Conservation (phyloP, 805 yeast species). For the Teunomyces cretensis region DNA sequence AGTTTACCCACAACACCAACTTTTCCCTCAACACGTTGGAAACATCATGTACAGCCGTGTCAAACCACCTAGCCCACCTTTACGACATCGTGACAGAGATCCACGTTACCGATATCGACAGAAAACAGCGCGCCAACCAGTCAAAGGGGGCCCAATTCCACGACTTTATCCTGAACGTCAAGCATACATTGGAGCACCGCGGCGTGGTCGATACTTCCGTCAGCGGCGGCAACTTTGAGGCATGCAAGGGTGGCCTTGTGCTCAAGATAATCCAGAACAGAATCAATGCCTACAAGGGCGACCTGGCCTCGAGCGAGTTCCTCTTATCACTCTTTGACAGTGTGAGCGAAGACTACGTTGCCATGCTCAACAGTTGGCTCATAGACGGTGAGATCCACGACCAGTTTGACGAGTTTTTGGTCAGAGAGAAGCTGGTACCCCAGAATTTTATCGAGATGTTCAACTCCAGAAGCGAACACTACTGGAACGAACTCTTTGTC, state of each 20-base stretch:
- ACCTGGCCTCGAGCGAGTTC: constrained; percentile 52
- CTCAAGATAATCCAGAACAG: constrained; percentile 60
- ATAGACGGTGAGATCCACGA: constrained; percentile 72
- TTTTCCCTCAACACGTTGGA: constrained; percentile 64
- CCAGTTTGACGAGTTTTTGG: constrained; percentile 78
- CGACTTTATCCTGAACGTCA: constrained; percentile 36
- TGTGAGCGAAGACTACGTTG: constrained; percentile 62
- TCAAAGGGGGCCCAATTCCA: constrained; percentile 24
- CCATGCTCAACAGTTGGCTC: constrained; percentile 79
- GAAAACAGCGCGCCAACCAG: constrained; percentile 18
- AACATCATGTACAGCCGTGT: constrained; percentile 24
- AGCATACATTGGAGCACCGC: constrained; percentile 40
- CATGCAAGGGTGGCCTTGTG: constrained; percentile 78
- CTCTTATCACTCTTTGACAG: constrained; percentile 52
- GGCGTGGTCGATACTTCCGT: constrained; percentile 52
- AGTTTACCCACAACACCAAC: constrained; percentile 45
- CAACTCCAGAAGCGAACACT: constrained; percentile 50
- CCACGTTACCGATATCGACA: constrained; percentile 44
- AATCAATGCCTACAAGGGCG: constrained; percentile 64
- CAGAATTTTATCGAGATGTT: constrained; percentile 22
- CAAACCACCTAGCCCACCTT: constrained; percentile 47
- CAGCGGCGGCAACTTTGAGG: constrained; percentile 48
- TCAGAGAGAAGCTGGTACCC: constrained; percentile 46
- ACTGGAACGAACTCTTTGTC: constrained; percentile 75
- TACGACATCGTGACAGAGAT: constrained; percentile 57